Evolutionary conservation across 805 yeast genomes (phyloP), one percentile per base, ranked within the genome.

Genomic region (Cyberlindnera mississippiensis): DNA sequence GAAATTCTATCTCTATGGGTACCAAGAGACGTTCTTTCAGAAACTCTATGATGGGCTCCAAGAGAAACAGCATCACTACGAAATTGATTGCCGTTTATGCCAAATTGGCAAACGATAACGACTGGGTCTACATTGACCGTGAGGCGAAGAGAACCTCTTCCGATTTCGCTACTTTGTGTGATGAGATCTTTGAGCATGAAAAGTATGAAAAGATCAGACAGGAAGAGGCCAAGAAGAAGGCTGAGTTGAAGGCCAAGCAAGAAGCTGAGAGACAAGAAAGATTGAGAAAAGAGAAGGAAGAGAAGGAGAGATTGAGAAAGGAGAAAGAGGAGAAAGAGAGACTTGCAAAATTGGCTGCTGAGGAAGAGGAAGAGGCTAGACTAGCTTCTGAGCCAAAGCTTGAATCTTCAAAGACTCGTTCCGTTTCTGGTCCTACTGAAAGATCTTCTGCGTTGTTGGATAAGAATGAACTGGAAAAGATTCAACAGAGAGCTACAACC

Each of bases 111-210:
- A 72, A 72, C 35, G 72, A 69, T 41, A 70, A 74, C 32, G 84
- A 78, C 46, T 77, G 86, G 79, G 84, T 79, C 52, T 75, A 75
- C 52, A 75, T 82, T 61, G 85, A 82, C 53, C 78, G 75, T 53
- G 86, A 80, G 58, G 80, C 88, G 6, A 82, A 76, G 62, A 72
- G 93, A 61, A 82, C 90, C 2, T 79, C 86, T 28, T 80, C 86
- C 13, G 85, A 84, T 48, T 84, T 84, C 67, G 93, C 89, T 11
- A 75, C 84, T 2, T 66, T 84, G 33, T 82, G 88, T 67, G 91
- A 84, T 63, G 80, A 77, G 61, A 77, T 84, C 44, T 84, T 84
- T 68, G 83, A 77, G 53, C 84, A 82, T 60, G 89, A 82, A 55
- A 74, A 72, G 50, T 77, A 72, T 39, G 85, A 79, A 27, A 71